Base-by-base conservation (phyloP, 176 grass and related monocot species). In the Zizania latifolia region DNA sequence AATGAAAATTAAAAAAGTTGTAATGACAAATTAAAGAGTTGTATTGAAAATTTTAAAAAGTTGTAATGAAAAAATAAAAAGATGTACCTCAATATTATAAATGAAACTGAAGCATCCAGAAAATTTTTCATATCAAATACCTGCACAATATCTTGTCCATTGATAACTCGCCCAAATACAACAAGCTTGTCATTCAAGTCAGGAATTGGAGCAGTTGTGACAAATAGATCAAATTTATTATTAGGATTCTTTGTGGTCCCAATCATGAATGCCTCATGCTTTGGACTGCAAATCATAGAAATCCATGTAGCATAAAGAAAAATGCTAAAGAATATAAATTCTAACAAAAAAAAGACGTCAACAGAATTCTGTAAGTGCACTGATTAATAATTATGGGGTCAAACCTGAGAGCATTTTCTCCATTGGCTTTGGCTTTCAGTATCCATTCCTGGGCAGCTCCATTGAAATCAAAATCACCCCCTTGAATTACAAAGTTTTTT, bases 111-210 rank as follows among this genome's bases (percentile, higher is more conserved):
- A 62, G n/a, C 13, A 22, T 7, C 34, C 38, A 75, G 51, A 82
- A 12, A 83, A 22, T 72, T 58, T 39, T 27, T 23, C 58, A 45
- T 53, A 17, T 68, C 43, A 9, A 85, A 41, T 88, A 98, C 95
- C 95, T 99, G 95, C 46, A 94, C 95, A 65, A 99, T 83, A 86
- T 99, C 95, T 54, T 94, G 72, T 65, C 95, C 95, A 34, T 91
- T 83, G 24, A 91, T 77, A 54, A 97, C 90, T 43, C 90, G 81
- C 22, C 94, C 94, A 83, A 97, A 93, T 46, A 97, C 70, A 84
- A 87, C 62, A 65, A 97, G 77, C 65, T 93, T 93, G 57, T 93
- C 94, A 81, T 83, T 97, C 60, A 97, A 82, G 60, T 97, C 83
- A 56, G 94, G 81, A 83, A 97, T 97, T 32, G 94, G 90, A 62